Base-by-base conservation (phyloP, 352 stramenopile genomes). In the Phytopythium litorale region DNA sequence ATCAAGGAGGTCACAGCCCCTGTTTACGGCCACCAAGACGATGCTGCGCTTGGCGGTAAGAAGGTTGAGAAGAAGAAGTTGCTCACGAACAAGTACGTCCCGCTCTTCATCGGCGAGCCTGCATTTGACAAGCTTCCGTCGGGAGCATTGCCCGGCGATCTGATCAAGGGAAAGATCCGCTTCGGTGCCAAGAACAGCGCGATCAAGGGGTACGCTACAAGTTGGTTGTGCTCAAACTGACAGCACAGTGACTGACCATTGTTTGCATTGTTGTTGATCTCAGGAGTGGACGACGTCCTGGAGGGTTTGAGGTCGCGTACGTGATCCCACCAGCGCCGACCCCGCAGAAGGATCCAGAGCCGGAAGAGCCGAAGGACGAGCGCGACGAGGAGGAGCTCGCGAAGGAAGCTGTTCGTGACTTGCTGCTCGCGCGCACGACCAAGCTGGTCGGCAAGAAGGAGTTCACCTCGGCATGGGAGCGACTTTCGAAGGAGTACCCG, bases 81-180 rank as follows among this genome's bases (percentile, higher is more conserved):
- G 53, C 57, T 58, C 7, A 62, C 75, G 52, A 68, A 76, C 51
- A 92, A 84, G 68, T 78, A 84, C 58, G 62, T 93, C 12, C 71
- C 84, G 9, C 66, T 93, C n/a, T 95, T 89, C 58, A 52, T 93
- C 4, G 81, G 81, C 49, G 86, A 95, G 62, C 86, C 86, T 13
- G 74, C 69, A 0, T 61, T 75, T 30, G 86, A 95, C 64, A 92
- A 92, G 63, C 73, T 95, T 49, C 82, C 84, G 4, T 62, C 65
- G 8, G 82, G 77, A 28, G 65, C 72, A 59, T 49, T 76, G 3
- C 60, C 84, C 4, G 86, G 86, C n/a, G 82, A 95, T 48, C 28
- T 87, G 50, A 64, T 95, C 33, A 72, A 65, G 15, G 86, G 86
- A 18, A 91, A 76, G 48, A 79, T 95, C 38, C 58, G 83, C 65